Evolutionary conservation across 164 flowering plant genomes (phyloP), one percentile per base, ranked within the genome.

Genomic region (Nelumbo lutea): DNA sequence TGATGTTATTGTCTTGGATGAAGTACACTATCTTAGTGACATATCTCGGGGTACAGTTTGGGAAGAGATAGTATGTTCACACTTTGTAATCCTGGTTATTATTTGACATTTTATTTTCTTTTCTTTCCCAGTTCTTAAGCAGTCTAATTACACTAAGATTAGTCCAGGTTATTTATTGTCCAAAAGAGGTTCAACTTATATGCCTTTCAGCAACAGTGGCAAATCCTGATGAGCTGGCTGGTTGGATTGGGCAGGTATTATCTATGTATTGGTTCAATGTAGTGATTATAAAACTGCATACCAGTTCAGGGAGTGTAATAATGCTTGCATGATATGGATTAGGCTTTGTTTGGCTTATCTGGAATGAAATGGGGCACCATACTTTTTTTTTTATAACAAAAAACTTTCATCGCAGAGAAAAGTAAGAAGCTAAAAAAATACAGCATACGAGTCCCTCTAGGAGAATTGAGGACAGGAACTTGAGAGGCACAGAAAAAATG

Each of bases 11-110:
- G 96, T 94, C 74, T 79, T 95, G 80, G 97, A 91, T 80, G 97
- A 95, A 85, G 98, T 95, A 48, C 98, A 95, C 78, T 91, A 90
- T 83, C 78, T 94, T 43, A 95, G 97, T 76, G 96, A 95, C 73
- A 89, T 91, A 75, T 95, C 87, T 70, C 88, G 98, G 62, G 98
- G 98, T 60, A 95, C 98, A 59, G 98, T 95, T 64, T 95, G 97
- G 98, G 98, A 95, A 79, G 97, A 95, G 81, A 91, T 89, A 58
- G 98, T 91, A 79, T 41, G 96, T 82, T 27, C 27, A 27, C 27
- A 45, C 40, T 14, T 63, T 53, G 45, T 43, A 41, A 61, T 61
- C 38, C 51, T 66, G 13, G 7, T 45, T 52, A 40, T 62, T 42
- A 42, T 51, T 55, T 66, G 6, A 60, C 56, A 27, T 46, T 11